Base-by-base conservation (phyloP, 192 early-diverging fungal genomes). In the Entomortierella parvispora region DNA sequence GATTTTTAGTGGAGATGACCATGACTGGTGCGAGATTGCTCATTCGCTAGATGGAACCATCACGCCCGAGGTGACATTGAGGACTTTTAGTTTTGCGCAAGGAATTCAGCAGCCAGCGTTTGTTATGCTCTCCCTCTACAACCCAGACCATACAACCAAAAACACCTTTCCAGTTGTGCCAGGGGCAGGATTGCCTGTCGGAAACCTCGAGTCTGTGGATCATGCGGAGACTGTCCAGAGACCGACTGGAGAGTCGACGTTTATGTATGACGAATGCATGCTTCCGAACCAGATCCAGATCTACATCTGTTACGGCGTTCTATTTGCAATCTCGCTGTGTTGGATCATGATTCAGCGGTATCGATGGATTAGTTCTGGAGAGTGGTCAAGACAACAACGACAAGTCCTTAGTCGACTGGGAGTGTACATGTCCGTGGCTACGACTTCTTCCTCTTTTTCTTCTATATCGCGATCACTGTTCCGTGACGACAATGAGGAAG, bases 1-100 rank as follows among this genome's bases (percentile, higher is more conserved):
- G 1, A 83, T 96, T 3, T 92, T 97, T 49, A 94, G 91, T 65
- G 97, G 95, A 20, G 95, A 99, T 65, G 95, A 99, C 70, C 97
- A 99, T 58, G 97, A 99, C 65, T 92, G 91, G 61, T 99, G 97
- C 72, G 85, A 83, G 49, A 66, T 91, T 4, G 34, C 71, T 2
- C 92, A 94, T 49, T 20, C 32, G 0, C 25, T 48, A 23, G 51
- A 62, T 34, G 56, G 29, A 5, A 55, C 25, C 12, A 20, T 60
- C 1, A 58, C 58, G 2, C 68, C 68, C 1, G 68, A 79, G 62
- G 83, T 89, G 20, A 89, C 90, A 0, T 65, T 91, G 1, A 83
- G 84, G 5, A 86, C 89, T 0, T 90, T 91, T 65, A 89, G 88
- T 62, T 89, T 90, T 89, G 86, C 89, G 8, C 87, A 90, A 49